phyloP scores from a whole-genome alignment of 139 green algal species.

The Micractinium sp. region DNA sequence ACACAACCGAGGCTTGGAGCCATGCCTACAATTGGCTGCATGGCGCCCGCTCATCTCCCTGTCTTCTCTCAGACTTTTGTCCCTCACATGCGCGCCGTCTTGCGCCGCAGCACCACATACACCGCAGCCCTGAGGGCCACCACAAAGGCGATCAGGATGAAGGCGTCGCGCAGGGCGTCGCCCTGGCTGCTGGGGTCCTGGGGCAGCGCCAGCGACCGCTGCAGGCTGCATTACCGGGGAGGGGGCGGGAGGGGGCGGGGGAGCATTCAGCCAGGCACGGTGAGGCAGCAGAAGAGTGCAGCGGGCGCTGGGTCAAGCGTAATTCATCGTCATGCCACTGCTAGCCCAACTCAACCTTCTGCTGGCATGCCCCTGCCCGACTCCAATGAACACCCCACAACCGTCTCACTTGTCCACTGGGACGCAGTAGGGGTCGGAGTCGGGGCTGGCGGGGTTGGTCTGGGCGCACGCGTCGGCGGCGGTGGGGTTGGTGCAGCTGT shows the following conservation, averaged over 20 bases:
- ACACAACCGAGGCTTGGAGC: too few relatives aligned
- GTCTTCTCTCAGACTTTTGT: too few relatives aligned
- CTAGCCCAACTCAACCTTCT: neutral
- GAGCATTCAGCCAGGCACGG: neutral
- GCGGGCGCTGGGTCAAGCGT: neutral
- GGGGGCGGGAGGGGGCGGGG: neutral
- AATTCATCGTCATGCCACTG: neutral
- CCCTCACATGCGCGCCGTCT: slow-evolving; percentile 30
- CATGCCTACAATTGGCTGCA: too few relatives aligned
- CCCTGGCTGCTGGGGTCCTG: slow-evolving; percentile 37
- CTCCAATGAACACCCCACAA: neutral
- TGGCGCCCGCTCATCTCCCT: too few relatives aligned
- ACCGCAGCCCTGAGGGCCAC: slow-evolving; percentile 29
- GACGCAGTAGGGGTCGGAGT: slow-evolving; percentile 23
- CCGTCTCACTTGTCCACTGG: slow-evolving; percentile 21
- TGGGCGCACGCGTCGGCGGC: slow-evolving; percentile 20
- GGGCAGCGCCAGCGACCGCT: slow-evolving; percentile 18
- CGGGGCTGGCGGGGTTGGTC: neutral
- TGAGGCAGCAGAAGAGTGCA: neutral
- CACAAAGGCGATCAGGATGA: slow-evolving; percentile 46
- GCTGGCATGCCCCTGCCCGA: neutral
- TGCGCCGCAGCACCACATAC: slow-evolving; percentile 44
- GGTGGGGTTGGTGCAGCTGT: slow-evolving; percentile 33
- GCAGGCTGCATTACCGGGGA: slow-evolving; percentile 13
- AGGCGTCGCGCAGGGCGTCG: slow-evolving; percentile 35